These are phyloP conservation scores for Phytophthora citricola DNA, from an alignment of 352 stramenopile genomes.

Conservation along the genomic window DNA sequence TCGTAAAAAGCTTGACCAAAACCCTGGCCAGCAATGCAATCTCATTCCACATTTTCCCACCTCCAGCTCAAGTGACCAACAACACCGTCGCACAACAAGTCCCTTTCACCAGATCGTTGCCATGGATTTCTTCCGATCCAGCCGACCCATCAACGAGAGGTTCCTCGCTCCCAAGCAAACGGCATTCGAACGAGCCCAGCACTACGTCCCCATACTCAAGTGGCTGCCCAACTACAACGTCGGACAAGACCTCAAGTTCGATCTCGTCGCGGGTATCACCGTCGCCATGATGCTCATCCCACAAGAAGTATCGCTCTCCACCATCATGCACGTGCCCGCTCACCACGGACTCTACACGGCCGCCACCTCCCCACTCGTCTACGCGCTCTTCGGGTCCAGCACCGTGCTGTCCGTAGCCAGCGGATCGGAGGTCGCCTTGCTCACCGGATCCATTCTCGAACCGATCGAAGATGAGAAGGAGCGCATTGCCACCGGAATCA, in stretches of 20 bases:
- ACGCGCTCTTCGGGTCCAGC: constrained; percentile 83
- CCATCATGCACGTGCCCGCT: constrained; percentile 19
- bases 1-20: not conserved
- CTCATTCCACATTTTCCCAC: constrained; percentile 25
- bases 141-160: constrained; percentile 8
- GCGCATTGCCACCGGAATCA: constrained; percentile 49
- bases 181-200: constrained; percentile 20
- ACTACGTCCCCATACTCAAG: constrained; percentile 22
- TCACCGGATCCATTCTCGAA: constrained; percentile 56
- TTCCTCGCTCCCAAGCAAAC: constrained; percentile 27
- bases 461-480: constrained; percentile 50
- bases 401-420: constrained; percentile 83
- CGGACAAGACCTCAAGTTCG: constrained; percentile 21
- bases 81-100: not conserved
- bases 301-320: constrained; percentile 17
- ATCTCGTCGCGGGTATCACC: constrained; percentile 16
- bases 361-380: constrained; percentile 80
- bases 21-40: not conserved
- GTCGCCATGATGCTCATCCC: constrained; percentile 21
- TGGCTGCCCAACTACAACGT: constrained; percentile 25
- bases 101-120: not conserved
- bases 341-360: constrained; percentile 36
- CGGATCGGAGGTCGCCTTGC: constrained; percentile 62
- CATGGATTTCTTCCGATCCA: constrained; percentile 20
- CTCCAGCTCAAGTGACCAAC: constrained; percentile 15